Evolutionary conservation across 805 yeast genomes (phyloP), one percentile per base, ranked within the genome.

Genomic region (Pichia sporocuriosa): DNA sequence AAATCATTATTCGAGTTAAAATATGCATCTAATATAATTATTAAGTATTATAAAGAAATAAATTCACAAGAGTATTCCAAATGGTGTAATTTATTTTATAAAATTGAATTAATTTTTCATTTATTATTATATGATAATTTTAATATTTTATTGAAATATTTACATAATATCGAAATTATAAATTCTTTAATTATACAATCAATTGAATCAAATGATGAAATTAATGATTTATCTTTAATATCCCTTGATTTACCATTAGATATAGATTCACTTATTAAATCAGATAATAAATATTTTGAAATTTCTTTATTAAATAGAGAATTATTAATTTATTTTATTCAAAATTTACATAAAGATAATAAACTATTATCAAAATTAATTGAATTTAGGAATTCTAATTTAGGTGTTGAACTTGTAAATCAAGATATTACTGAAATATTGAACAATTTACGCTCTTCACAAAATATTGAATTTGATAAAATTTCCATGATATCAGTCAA

Each of bases 241-340:
- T 32, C 39, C 6, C 4, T 29, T 6, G 32, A 40, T 7, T 28
- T 30, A 34, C 24, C 34, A 3, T 20, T 27, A 3, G 34, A 33
- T 15, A 22, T 24, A 21, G 15, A 12, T 8, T 17, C 17, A 3
- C 19, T 20, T 5, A 12, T 35, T 7, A 11, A 11, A 31, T 9
- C 9, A 26, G 24, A 32, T 13, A 32, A 5, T 21, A 21, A 20
- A 15, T 44, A 68, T 9, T 43, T 61, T 12, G 56, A 63, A 6
- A 71, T 66, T 45, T 58, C 32, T 22, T 25, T 41, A 7, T n/a
- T 35, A 9, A 19, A 17, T 6, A 41, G 44, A 41, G 44, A 41
- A 36, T 17, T 31, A 2, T 15, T 26, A 11, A 35, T 41, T n/a
- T 41, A 31, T 32, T 22, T n/a, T 11, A 9, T 17, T 17, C 8